A percentile compares a stretch with the other conserved stretches of the same genome.
Conservation (phyloP, 805 yeast genomes). For the Metschnikowia peoriensis region DNA sequence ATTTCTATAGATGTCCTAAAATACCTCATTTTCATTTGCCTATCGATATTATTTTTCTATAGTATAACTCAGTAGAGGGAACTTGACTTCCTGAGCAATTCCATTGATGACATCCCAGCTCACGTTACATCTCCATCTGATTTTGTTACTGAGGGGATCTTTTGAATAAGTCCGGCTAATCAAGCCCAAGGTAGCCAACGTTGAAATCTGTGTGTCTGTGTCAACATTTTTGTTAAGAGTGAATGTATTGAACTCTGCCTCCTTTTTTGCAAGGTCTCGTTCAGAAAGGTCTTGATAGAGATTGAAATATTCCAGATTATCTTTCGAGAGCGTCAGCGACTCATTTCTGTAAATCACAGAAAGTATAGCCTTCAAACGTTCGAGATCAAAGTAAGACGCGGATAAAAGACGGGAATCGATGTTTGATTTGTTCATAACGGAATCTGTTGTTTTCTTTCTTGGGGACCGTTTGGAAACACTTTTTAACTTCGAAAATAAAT, state of each 20-base stretch:
- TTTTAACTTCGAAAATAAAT: conserved; percentile 62
- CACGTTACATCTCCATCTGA: conserved; percentile 77
- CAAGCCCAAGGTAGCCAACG: conserved; percentile 54
- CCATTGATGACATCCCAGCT: conserved; percentile 62
- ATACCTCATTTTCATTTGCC: not conserved
- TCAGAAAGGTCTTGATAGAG: conserved; percentile 34
- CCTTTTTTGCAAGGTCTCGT: conserved; percentile 29
- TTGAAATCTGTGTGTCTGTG: conserved; percentile 57
- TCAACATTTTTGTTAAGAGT: conserved; percentile 45
- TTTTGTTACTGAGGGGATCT: conserved; percentile 63
- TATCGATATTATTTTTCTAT: conserved; percentile 24
- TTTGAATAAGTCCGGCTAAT: conserved; percentile 40
- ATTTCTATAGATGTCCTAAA: not conserved
- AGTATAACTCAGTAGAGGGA: conserved; percentile 65
- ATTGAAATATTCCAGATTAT: conserved; percentile 21
- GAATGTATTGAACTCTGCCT: conserved; percentile 34
- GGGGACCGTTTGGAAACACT: conserved; percentile 41
- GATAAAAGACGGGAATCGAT: conserved; percentile 61
- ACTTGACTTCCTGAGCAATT: conserved; percentile 60
- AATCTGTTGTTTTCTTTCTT: conserved; percentile 21
- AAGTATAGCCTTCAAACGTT: conserved; percentile 75
- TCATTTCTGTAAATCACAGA: conserved; percentile 60
- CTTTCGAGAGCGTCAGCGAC: conserved; percentile 27
- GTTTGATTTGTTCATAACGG: conserved; percentile 35
- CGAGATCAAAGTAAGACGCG: conserved; percentile 75